A percentile compares a stretch with the other conserved stretches of the same genome.
phyloP scores from a whole-genome alignment of 768 basidiomycete species.

The Termitomyces titanicus region DNA sequence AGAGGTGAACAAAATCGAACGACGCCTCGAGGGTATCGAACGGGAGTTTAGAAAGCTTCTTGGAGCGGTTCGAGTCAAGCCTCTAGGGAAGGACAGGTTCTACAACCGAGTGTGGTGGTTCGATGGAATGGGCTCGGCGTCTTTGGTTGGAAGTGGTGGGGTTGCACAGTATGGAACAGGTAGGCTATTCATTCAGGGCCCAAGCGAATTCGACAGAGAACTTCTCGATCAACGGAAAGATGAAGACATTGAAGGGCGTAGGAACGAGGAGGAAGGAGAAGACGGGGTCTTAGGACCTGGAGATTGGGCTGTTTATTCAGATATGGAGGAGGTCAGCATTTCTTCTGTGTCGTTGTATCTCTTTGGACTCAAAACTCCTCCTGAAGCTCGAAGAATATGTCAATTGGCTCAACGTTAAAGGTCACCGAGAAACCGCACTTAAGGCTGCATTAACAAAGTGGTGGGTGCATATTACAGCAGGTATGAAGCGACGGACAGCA shows the following conservation, averaged over 20 bases:
- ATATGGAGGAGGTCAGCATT: constrained; percentile 75
- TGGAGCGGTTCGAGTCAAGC: constrained; percentile 81
- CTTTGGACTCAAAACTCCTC: constrained; percentile 5
- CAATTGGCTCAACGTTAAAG: constrained; percentile 90
- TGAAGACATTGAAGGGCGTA: constrained; percentile 55
- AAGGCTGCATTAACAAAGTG: constrained; percentile 77
- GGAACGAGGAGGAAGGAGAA: constrained; percentile 77
- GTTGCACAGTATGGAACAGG: constrained; percentile 85
- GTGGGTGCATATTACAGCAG: constrained; percentile 79
- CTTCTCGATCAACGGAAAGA: constrained; percentile 57
- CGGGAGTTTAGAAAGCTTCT: constrained; percentile 91
- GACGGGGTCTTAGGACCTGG: constrained; percentile 67
- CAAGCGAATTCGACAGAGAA: constrained; percentile 76
- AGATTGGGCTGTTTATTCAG: constrained; percentile 92
- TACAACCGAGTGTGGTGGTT: constrained; percentile 99
- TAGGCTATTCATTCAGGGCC: constrained; percentile 89
- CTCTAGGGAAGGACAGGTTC: constrained; percentile 89
- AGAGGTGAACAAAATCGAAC: constrained; percentile 80
- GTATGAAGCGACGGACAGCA: constrained; percentile 69
- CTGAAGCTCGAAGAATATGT: constrained; percentile 76
- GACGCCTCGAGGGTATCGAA: constrained; percentile 82
- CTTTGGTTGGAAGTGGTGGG: constrained; percentile 74
- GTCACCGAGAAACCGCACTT: constrained; percentile 80
- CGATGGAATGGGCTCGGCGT: constrained; percentile 88
- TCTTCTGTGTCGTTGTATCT: background rate